Percentiles rank a stretch among this genome's conserved stretches.
phyloP scores from a whole-genome alignment of 2,329 filamentous ascomycete genomes.

The Aspergillus uvarum region DNA sequence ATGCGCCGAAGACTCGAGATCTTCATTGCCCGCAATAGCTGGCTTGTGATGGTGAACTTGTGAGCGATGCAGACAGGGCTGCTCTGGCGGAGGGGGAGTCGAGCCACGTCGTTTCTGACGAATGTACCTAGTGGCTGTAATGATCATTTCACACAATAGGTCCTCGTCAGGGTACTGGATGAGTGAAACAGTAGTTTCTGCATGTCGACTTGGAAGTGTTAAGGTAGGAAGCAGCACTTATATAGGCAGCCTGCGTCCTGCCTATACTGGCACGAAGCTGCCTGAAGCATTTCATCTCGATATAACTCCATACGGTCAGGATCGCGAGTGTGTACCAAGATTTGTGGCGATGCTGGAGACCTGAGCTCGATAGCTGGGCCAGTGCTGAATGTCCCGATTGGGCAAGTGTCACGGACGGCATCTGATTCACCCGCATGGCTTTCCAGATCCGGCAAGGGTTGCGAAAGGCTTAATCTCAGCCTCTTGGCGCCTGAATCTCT shows the following conservation, averaged over 20 bases:
- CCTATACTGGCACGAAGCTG: not conserved
- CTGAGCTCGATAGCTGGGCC: too few species aligned
- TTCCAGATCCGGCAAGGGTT: slow-evolving; percentile 3
- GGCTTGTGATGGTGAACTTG: not conserved
- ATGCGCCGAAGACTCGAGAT: not conserved
- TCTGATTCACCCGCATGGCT: not conserved
- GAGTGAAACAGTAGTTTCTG: not conserved
- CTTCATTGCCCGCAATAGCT: not conserved
- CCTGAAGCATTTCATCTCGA: not conserved
- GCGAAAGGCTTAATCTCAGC: not conserved
- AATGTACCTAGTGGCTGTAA: slow-evolving; percentile 3
- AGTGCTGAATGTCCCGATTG: not conserved
- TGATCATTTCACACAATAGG: not conserved
- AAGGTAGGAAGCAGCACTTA: not conserved
- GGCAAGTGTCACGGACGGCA: not conserved
- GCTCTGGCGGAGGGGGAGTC: not conserved
- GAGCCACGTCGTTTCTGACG: not conserved
- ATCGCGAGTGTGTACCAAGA: not conserved
- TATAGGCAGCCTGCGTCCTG: not conserved
- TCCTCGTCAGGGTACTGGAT: too few species aligned
- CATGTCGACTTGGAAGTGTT: not conserved
- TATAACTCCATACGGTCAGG: not conserved
- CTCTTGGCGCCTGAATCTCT: not conserved
- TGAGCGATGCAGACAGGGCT: slow-evolving; percentile 12
- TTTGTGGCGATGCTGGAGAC: not conserved